Evolutionary conservation across 1,284 basidiomycete species (phyloP).

Genomic region (Cystobasidium slooffiae): DNA sequence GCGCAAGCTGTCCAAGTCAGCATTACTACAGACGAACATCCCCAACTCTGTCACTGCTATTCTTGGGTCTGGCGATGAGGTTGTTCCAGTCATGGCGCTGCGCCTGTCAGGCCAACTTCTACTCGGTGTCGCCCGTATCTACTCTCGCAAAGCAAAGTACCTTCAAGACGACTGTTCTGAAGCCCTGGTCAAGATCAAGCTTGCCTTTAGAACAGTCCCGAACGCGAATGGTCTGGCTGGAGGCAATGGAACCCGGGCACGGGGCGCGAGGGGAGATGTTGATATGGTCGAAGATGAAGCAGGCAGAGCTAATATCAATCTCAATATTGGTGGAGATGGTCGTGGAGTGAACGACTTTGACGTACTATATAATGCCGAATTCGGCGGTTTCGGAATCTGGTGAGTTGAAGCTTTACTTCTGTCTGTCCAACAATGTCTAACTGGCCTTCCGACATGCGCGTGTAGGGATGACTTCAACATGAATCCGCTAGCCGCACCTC

Average conservation of each 20-base stretch:
- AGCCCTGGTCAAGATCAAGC: slow-evolving; percentile 90
- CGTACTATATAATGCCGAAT: slow-evolving; percentile 43
- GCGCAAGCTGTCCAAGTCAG: slow-evolving; percentile 92
- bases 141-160: slow-evolving; percentile 96
- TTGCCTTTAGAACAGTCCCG: slow-evolving; percentile 61
- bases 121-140: slow-evolving; percentile 94
- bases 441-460: neutral
- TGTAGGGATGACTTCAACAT: slow-evolving; percentile 39
- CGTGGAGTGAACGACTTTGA: slow-evolving; percentile 42
- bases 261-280: slow-evolving; percentile 31
- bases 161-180: slow-evolving; percentile 97
- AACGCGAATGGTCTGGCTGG: slow-evolving; percentile 16
- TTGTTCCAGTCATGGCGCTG: slow-evolving; percentile 73
- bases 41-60: slow-evolving; percentile 67
- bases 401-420: neutral
- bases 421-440: neutral
- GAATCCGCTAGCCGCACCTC: slow-evolving; percentile 18
- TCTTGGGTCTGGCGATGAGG: slow-evolving; percentile 46
- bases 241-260: slow-evolving; percentile 10
- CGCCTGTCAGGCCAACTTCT: slow-evolving; percentile 92
- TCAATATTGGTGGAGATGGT: slow-evolving; percentile 52
- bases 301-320: slow-evolving; percentile 84
- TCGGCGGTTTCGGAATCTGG: slow-evolving; percentile 44
- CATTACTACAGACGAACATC: slow-evolving; percentile 91
- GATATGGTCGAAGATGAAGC: slow-evolving; percentile 84